Evolutionary conservation across 106 monocot species (phyloP).

Genomic region (Narthecium ossifragum): DNA sequence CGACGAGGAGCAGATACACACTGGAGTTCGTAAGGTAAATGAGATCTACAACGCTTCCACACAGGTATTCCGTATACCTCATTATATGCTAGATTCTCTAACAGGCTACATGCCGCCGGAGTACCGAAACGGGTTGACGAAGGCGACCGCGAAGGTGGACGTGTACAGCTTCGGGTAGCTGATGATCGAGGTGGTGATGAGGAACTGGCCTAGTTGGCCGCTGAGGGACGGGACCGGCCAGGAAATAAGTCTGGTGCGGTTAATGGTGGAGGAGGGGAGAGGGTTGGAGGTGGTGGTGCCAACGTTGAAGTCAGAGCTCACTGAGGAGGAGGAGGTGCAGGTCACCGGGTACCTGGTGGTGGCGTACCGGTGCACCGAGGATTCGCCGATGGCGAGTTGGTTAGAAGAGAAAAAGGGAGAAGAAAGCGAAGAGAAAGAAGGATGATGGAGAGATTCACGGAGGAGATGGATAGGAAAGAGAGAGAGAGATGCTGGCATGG

Average conservation of each 20-base stretch:
- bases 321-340: slow-evolving; percentile 23
- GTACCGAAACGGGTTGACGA: slow-evolving; percentile 36
- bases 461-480: no score
- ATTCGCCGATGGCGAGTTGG: no score
- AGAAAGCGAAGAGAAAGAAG: no score
- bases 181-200: slow-evolving; percentile 51
- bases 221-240: slow-evolving; percentile 16
- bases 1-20: no score
- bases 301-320: slow-evolving; percentile 10
- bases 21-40: no score
- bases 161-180: slow-evolving; percentile 75
- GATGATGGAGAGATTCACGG: no score
- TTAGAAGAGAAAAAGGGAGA: no score
- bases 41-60: no score
- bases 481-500: no score
- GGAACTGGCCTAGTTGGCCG: slow-evolving; percentile 57
- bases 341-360: slow-evolving; percentile 26
- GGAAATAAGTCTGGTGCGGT: slow-evolving; percentile 41
- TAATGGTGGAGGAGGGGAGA: slow-evolving; percentile 25
- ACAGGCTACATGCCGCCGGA: slow-evolving; percentile 89
- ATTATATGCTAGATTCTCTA: no score
- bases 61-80: no score
- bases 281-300: slow-evolving; percentile 45
- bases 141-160: slow-evolving; percentile 42
- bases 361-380: slow-evolving; percentile 43